Evolutionary conservation across 2,329 filamentous ascomycete genomes (phyloP), one percentile per base, ranked within the genome.

Genomic region (Penicillium sp.): DNA sequence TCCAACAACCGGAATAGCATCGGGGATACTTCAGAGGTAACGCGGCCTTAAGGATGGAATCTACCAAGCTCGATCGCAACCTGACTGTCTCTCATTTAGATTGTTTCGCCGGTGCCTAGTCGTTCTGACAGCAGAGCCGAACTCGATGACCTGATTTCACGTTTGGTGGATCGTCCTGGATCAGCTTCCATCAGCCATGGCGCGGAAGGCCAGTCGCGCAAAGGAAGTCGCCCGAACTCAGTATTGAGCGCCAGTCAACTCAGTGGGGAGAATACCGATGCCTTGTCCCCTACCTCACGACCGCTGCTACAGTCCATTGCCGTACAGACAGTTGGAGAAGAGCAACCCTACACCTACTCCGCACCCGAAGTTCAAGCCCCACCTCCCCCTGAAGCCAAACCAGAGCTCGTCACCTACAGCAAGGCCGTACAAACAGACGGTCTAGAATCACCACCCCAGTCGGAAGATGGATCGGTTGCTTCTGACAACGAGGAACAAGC

Each of bases 321-420:
- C 38, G 84, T 85, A 17, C 92, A 94, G 72, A 89, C 88, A 3
- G 86, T 97, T 22, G 90, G 88, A 8, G 90, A 88, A 8, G 90
- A 93, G 1, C 88, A 87, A 12, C 85, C 91, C 8, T 83, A 67
- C 55, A 57, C 92, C 57, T 88, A 89, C 19, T 93, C 91, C 37
- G 86, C 95, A 63, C 93, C 90, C 78, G 93, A 97, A 77, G 91
- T 37, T 86, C 89, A 96, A 76, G 90, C 37, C 86, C 89, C 59
- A 87, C 90, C 68, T 10, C 60, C 73, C 68, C 73, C 76, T 71
- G 72, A 83, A 65, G 75, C 78, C 56, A 83, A 81, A 70, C 81
- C 81, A 67, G 95, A 99, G 78, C 84, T 96, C 62, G 93, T 96
- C 73, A 96, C 93, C 57, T 99, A 99, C 83, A 98, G 91, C 84